Evolutionary conservation across 2,329 filamentous ascomycete species (phyloP).

Genomic region (Tetracladium maxilliforme): DNA sequence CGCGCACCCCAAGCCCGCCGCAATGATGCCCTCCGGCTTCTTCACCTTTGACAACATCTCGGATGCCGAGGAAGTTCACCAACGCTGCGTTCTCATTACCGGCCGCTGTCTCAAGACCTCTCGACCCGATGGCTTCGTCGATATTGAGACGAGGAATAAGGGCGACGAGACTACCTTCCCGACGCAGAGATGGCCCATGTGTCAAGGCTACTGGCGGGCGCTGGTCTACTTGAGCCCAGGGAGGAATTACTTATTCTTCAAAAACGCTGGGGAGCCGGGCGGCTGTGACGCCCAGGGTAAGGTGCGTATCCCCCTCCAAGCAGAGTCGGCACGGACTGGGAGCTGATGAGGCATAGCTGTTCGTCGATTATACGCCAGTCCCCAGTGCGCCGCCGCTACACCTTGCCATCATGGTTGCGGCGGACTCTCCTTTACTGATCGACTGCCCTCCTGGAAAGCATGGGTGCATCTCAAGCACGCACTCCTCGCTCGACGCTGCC

Average conservation of each 20-base stretch:
- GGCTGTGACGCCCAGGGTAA: too few species aligned
- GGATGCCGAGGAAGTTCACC: constrained; percentile 13
- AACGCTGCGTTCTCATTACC: constrained; percentile 14
- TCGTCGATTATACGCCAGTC: constrained; percentile 35
- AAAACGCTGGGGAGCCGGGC: too few species aligned
- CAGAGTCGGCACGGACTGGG: constrained; percentile 44
- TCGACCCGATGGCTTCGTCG: constrained; percentile 10
- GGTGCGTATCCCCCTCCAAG: constrained; percentile 46
- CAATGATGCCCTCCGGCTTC: too few species aligned
- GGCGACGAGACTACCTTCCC: constrained; percentile 30
- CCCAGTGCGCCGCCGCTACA: constrained; percentile 49
- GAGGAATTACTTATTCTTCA: constrained; percentile 48
- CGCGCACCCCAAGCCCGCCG: too few species aligned
- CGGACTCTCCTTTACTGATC: constrained; percentile 53
- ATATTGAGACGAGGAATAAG: constrained; percentile 8
- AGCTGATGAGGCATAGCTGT: constrained; percentile 23
- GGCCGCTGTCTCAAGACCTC: constrained; percentile 9
- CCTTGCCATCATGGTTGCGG: constrained; percentile 53
- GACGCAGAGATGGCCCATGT: constrained; percentile 49
- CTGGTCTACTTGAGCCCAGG: constrained; percentile 51
- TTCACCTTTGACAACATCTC: constrained; percentile 8
- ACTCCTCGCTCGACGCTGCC: constrained; percentile 41
- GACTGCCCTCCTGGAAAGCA: constrained; percentile 50
- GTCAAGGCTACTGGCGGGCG: constrained; percentile 51
- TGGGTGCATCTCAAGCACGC: constrained; percentile 33